phyloP scores from a whole-genome alignment of 2,329 filamentous ascomycete genomes.

The Pezicula carpinea region DNA sequence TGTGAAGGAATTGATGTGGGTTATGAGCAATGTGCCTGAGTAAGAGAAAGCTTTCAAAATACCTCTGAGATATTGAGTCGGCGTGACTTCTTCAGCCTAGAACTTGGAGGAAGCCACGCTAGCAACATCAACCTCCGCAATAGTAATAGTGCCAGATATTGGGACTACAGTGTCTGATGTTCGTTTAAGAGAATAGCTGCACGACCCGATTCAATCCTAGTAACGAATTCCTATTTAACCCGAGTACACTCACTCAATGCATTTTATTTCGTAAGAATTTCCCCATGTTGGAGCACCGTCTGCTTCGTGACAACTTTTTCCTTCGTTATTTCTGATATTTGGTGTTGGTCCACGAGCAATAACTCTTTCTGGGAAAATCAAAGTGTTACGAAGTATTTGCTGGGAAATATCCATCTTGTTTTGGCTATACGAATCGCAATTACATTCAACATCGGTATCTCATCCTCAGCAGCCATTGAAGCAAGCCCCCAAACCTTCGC shows the following conservation, averaged over 20 bases:
- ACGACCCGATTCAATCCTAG: background rate
- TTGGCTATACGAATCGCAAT: too few species aligned
- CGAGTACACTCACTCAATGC: background rate
- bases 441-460: too few species aligned
- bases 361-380: too few species aligned
- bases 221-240: background rate
- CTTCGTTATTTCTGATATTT: too few species aligned
- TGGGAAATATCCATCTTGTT: too few species aligned
- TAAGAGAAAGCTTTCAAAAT: background rate
- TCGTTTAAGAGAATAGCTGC: background rate
- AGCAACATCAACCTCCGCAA: background rate
- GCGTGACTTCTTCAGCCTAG: background rate
- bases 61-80: background rate
- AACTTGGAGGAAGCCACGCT: background rate
- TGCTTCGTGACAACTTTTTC: too few species aligned
- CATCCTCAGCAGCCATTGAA: too few species aligned
- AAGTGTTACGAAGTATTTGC: too few species aligned
- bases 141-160: background rate
- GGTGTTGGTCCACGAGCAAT: too few species aligned
- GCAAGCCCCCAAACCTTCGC: too few species aligned
- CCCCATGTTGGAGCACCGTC: too few species aligned
- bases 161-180: background rate
- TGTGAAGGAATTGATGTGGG: slow-evolving; percentile 21
- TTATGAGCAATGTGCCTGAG: slow-evolving; percentile 42
- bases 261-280: too few species aligned